phyloP scores from a whole-genome alignment of 208 protist species.

The Leptomonas pyrrhocoris region DNA sequence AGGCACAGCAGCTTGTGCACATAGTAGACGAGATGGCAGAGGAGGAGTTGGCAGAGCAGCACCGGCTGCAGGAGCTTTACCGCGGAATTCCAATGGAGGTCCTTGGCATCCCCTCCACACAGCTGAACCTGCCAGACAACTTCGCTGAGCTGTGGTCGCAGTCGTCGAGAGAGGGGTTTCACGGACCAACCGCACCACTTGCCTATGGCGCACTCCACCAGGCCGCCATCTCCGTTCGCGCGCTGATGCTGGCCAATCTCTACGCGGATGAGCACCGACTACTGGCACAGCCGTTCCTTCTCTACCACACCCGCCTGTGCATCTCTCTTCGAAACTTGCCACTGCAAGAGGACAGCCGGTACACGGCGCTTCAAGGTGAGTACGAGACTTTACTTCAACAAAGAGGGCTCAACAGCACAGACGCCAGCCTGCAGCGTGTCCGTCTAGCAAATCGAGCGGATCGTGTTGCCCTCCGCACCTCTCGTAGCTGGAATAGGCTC shows the following conservation, averaged over 20 bases:
- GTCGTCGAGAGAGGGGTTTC: constrained; percentile 1
- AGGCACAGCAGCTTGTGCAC: background rate
- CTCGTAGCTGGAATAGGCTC: constrained; percentile 26
- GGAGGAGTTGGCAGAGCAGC: constrained; percentile 8
- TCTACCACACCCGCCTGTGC: constrained; percentile 49
- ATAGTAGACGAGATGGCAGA: constrained; percentile 21
- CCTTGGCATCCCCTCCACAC: constrained; percentile 21
- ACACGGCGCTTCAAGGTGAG: constrained; percentile 18
- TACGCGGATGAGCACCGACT: constrained; percentile 41
- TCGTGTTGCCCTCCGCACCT: constrained; percentile 29
- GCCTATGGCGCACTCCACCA: constrained; percentile 8
- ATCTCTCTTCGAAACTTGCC: constrained; percentile 49
- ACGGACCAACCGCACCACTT: background rate
- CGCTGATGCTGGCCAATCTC: constrained; percentile 12
- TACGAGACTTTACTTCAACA: background rate
- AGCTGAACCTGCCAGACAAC: constrained; percentile 12
- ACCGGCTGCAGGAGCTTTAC: constrained; percentile 2
- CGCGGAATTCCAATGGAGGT: constrained; percentile 14
- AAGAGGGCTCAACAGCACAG: background rate
- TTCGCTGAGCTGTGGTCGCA: constrained; percentile 16
- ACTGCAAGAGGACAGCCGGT: constrained; percentile 36
- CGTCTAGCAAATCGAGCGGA: constrained; percentile 42
- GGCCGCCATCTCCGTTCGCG: constrained; percentile 11
- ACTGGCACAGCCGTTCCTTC: constrained; percentile 39
- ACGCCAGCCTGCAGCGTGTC: constrained; percentile 22